Base-by-base conservation (phyloP, 2,329 filamentous ascomycete genomes). In the Colletotrichum paranaense region DNA sequence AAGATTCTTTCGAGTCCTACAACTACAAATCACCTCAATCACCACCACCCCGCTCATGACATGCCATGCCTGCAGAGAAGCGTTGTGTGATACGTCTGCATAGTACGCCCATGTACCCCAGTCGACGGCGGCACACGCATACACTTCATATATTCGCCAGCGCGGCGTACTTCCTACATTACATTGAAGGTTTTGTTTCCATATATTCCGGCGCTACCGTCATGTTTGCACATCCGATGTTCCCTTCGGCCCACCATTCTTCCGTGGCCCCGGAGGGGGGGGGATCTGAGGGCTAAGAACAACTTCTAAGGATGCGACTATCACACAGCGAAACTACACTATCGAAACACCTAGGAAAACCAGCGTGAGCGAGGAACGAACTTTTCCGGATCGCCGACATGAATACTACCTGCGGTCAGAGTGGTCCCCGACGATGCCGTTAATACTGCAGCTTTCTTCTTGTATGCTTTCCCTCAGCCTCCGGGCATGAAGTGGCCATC, bases 391-490 rank as follows among this genome's bases (percentile, higher is more conserved):
- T 28, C 42, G 49, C 30, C 32, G 19, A 19, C 14, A 53, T 49
- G 59, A 35, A 46, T 26, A 52, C 46, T 26, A 52, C 46, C 46
- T 56, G 24, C 30, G 38, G 56, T 49, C 19, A 32, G 4, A 16
- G 56, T 14, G 24, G 60, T 32, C 26, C 60, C 67, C 60, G 67
- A 62, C 49, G 32, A 60, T 73, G 71, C 67, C 67, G 67, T 35
- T 49, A 52, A 62, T 66, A 28, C 35, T 42, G 56, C 60, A 66
- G 67, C 55, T 70, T 59, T 53, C 32, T 30, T 65, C 32, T 57
- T 35, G 60, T 38, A 73, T 71, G 67, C 71, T 69, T 70, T 70
- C 55, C 60, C 71, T 71, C 35, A 71, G 60, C 56, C 60, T 71
- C 56, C 46, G 32, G 38, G 55, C 67, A 66, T 66, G 71, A 22